These are phyloP conservation scores for Cutaneotrichosporon cutaneum DNA, from an alignment of 1,284 basidiomycete species.

Conservation along the genomic window DNA sequence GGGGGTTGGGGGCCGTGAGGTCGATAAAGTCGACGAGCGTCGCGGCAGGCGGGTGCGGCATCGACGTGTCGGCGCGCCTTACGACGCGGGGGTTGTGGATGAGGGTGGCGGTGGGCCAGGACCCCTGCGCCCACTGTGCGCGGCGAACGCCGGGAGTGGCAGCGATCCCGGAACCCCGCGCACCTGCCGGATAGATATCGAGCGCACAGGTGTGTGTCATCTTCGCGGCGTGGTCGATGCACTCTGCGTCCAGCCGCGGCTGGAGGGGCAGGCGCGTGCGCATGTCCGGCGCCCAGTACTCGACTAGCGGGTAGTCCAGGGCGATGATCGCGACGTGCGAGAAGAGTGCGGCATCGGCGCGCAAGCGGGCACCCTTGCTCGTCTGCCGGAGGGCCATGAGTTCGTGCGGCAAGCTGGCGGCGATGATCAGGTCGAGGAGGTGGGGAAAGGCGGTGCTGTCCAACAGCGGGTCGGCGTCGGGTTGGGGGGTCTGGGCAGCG, in stretches of 20 bases:
- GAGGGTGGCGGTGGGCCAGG: background rate
- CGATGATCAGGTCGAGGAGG: slow-evolving; percentile 3
- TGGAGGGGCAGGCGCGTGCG: background rate
- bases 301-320: background rate
- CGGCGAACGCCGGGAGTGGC: background rate
- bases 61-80: background rate
- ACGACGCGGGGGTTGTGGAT: background rate
- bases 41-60: background rate
- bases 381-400: slow-evolving; percentile 4
- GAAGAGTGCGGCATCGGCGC: background rate
- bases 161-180: background rate
- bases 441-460: background rate
- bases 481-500: too few species aligned
- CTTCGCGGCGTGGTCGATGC: background rate
- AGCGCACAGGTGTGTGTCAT: background rate
- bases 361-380: background rate
- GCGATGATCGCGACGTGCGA: background rate
- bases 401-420: background rate
- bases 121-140: background rate
- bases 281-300: background rate
- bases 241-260: background rate
- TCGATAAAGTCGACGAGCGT: slow-evolving; percentile 2
- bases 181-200: background rate
- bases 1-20: background rate
- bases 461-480: background rate